These are phyloP conservation scores for Dactylellina cionopaga DNA, from an alignment of 2,329 filamentous ascomycete genomes.

Conservation along the genomic window DNA sequence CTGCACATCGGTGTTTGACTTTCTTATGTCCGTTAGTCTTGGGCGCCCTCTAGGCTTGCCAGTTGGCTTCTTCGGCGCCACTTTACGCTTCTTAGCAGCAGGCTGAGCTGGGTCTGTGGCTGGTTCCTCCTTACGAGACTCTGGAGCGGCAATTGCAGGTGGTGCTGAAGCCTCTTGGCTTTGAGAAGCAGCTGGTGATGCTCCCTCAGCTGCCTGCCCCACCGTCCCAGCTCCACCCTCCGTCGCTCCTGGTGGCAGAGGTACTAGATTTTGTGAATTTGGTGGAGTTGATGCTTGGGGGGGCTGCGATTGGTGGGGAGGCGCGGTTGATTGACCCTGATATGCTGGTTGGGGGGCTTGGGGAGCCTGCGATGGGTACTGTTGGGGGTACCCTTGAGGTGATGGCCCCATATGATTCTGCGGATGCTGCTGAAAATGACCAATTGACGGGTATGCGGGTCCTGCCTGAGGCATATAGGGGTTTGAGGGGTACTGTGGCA, in stretches of 20 bases:
- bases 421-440: slow-evolving; percentile 22
- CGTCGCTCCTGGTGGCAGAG: neutral
- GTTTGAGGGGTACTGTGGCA: slow-evolving; percentile 22
- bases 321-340: slow-evolving; percentile 2
- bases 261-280: neutral
- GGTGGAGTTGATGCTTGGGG: slow-evolving; percentile 22
- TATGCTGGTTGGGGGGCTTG: slow-evolving; percentile 22
- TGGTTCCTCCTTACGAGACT: slow-evolving; percentile 31
- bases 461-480: slow-evolving; percentile 36
- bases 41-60: slow-evolving; percentile 49
- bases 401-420: slow-evolving; percentile 19
- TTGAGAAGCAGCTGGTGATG: slow-evolving; percentile 18
- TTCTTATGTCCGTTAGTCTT: slow-evolving; percentile 46
- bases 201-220: slow-evolving; percentile 14
- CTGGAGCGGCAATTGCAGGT: slow-evolving; percentile 28
- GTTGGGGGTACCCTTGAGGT: slow-evolving; percentile 12
- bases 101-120: slow-evolving; percentile 36
- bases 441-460: slow-evolving; percentile 17
- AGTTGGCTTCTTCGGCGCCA: slow-evolving; percentile 43
- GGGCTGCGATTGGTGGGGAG: slow-evolving; percentile 15
- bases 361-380: slow-evolving; percentile 19
- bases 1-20: slow-evolving; percentile 39
- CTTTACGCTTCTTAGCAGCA: slow-evolving; percentile 41
- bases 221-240: slow-evolving; percentile 9
- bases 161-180: slow-evolving; percentile 4